Evolutionary conservation across 176 grass and related monocot species (phyloP), one percentile per base, ranked within the genome.

Genomic region (Guadua angustifolia): DNA sequence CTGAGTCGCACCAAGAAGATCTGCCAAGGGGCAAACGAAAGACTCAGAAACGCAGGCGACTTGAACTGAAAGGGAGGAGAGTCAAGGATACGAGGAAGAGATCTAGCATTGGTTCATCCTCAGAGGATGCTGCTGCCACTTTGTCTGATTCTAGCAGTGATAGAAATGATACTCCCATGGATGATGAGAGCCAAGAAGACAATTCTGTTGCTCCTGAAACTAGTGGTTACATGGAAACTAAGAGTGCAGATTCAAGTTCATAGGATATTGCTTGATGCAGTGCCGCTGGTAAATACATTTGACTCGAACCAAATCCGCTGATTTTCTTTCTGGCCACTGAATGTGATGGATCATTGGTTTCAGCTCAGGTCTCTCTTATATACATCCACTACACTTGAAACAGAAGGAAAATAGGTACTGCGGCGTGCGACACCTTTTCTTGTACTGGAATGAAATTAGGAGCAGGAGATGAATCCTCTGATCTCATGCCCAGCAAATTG

Each of bases 141-240:
- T 87, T 89, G 25, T 94, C 95, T 58, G 86, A 87, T 89, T 98
- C 93, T 9, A 95, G 83, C 77, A 84, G 82, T 58, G 89, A 92
- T 26, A 70, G 57, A 55, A 85, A 91, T 75, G 83, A 89, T 59
- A 68, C 32, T 13, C 50, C 73, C 21, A 56, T 85, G 26, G 86
- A 81, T 12, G 92, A 91, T 18, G 65, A 83, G 56, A 94, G 79
- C 74, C 75, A 73, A 84, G 88, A 66, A 38, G 77, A 71, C 58
- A 65, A 77, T 67, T 69, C 81, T 55, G 78, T 81, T 85, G 83
- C 69, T 75, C 68, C 22, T 32, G 36, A 69, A 17, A 61, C 40
- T 82, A 78, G 82, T 50, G 80, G 66, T 81, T 61, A 77, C 56
- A 78, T 79, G 18, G 87, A 82, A 74, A 65, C 85, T 29, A 82